phyloP scores from a whole-genome alignment of 148 eudicot genomes.

The Arctostaphylos glauca region DNA sequence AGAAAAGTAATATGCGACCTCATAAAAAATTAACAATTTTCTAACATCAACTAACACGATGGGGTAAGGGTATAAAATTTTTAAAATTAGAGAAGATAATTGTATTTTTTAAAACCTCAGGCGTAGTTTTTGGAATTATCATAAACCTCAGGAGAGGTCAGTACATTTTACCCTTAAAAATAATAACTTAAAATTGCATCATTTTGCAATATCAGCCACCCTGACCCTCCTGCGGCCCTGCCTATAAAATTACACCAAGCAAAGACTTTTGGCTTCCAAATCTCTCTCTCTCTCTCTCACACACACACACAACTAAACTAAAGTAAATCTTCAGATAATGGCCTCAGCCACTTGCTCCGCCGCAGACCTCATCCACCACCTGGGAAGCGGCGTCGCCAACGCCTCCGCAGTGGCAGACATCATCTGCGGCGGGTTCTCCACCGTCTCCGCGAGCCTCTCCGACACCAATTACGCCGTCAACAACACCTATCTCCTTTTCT shows the following conservation, averaged over 20 bases:
- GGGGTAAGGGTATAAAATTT: too few species aligned
- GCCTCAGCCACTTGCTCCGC: constrained; percentile 23
- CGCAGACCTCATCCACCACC: constrained; percentile 32
- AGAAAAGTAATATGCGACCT: too few species aligned
- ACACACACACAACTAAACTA: too few species aligned
- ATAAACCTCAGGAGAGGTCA: too few species aligned
- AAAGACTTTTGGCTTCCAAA: not conserved
- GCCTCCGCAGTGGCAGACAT: constrained; percentile 36
- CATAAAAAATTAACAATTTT: too few species aligned
- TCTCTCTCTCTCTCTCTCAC: not conserved
- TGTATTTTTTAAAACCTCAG: too few species aligned
- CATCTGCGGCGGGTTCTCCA: constrained; percentile 17
- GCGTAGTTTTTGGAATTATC: too few species aligned
- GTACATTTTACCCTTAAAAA: too few species aligned
- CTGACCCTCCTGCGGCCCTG: not conserved
- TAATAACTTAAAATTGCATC: not conserved
- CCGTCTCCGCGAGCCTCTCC: constrained; percentile 27
- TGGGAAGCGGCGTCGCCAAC: constrained; percentile 20
- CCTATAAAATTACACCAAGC: not conserved
- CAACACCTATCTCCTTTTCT: constrained; percentile 50
- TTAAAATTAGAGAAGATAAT: too few species aligned
- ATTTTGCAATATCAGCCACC: not conserved
- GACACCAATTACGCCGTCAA: constrained; percentile 42
- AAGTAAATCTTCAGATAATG: not conserved
- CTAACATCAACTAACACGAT: too few species aligned